phyloP scores from a whole-genome alignment of 2,329 filamentous ascomycete species.

The Orbilia blumenaviensis region DNA sequence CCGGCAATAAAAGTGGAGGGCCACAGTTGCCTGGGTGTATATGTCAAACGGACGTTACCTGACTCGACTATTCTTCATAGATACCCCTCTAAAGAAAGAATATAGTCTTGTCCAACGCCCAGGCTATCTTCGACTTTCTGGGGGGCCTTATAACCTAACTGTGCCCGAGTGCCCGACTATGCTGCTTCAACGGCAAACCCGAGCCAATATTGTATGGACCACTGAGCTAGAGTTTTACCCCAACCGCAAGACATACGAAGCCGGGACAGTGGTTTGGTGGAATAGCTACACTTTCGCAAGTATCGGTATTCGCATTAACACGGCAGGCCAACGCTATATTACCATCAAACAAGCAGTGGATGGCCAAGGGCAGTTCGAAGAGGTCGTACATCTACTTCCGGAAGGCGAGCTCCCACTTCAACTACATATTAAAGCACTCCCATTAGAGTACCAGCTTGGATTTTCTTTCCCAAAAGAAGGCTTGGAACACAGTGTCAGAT shows the following conservation, averaged over 20 bases:
- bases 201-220: conserved; percentile 46
- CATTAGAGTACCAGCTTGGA: conserved; percentile 38
- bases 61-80: conserved; percentile 57
- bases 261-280: conserved; percentile 68
- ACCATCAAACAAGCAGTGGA: conserved; percentile 56
- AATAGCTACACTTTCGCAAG: conserved; percentile 64
- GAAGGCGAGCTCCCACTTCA: conserved; percentile 12
- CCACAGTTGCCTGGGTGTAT: no score
- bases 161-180: conserved; percentile 66
- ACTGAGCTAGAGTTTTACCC: conserved; percentile 65
- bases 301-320: conserved; percentile 60
- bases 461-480: conserved; percentile 16
- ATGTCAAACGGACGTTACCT: background rate
- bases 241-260: conserved; percentile 63
- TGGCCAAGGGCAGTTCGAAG: conserved; percentile 34
- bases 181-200: conserved; percentile 66
- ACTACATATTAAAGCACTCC: conserved; percentile 46
- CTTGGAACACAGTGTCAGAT: background rate
- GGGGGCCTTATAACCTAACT: conserved; percentile 66
- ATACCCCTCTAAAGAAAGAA: conserved; percentile 64
- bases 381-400: conserved; percentile 19
- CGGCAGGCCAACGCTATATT: conserved; percentile 42
- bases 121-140: conserved; percentile 64
- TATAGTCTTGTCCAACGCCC: conserved; percentile 64
- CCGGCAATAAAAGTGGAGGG: background rate